A percentile compares a stretch with the other conserved stretches of the same genome.
Evolutionary conservation across 2,329 filamentous ascomycete species (phyloP).

Genomic region (Claviceps humidiphila): DNA sequence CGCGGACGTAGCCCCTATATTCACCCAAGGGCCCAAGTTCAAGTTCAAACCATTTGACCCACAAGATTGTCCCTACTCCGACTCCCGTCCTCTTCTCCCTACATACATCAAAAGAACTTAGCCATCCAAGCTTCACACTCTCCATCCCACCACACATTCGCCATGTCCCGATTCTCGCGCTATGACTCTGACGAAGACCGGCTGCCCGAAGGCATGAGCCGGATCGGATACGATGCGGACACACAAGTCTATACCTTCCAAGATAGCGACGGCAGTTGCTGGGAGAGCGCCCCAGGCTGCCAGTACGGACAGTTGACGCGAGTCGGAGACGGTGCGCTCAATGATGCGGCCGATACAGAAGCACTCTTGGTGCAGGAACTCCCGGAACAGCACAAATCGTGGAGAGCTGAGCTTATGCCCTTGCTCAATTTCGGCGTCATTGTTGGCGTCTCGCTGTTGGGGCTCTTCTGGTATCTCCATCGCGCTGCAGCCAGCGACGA

Average conservation of each 20-base stretch:
- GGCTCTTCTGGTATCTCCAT: slow-evolving; percentile 35
- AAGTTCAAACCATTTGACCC: too few species aligned
- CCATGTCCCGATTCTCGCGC: slow-evolving; percentile 29
- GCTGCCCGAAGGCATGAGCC: slow-evolving; percentile 40
- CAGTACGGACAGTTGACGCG: slow-evolving; percentile 34
- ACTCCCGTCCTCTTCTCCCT: too few species aligned
- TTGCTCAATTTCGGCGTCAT: slow-evolving; percentile 46
- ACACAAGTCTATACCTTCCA: slow-evolving; percentile 38
- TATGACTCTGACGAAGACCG: slow-evolving; percentile 36
- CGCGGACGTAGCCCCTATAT: too few species aligned
- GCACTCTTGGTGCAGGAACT: slow-evolving; percentile 17
- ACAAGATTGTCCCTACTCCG: too few species aligned
- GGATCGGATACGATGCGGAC: slow-evolving; percentile 44
- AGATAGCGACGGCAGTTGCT: slow-evolving; percentile 33
- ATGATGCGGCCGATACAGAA: slow-evolving; percentile 16
- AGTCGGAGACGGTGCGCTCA: slow-evolving; percentile 18
- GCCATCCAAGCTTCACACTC: not conserved
- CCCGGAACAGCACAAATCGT: slow-evolving; percentile 23
- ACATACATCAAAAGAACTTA: not conserved
- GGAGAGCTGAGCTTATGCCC: slow-evolving; percentile 39
- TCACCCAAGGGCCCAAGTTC: too few species aligned
- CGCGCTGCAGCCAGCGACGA: slow-evolving; percentile 12
- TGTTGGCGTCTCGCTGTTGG: slow-evolving; percentile 35
- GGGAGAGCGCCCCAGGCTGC: slow-evolving; percentile 35
- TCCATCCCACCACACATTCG: not conserved